Conservation (phyloP, 257 asterid genomes). For the Agastache rugosa region DNA sequence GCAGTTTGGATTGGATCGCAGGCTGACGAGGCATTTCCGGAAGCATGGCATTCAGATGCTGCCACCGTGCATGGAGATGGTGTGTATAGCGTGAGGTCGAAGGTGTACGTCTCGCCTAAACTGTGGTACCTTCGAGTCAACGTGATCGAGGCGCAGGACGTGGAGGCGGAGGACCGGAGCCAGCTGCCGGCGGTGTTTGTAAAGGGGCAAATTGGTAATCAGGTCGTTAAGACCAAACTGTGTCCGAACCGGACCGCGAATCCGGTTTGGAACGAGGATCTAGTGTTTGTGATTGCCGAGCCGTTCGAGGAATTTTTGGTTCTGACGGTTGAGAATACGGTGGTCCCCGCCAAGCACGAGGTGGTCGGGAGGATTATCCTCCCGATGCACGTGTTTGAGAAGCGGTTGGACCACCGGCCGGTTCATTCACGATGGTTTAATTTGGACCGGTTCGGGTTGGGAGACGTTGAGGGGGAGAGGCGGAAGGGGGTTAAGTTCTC, state of each 20-base stretch:
- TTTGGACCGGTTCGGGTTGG: constrained; percentile 61
- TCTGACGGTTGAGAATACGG: constrained; percentile 56
- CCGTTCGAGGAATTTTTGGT: constrained; percentile 75
- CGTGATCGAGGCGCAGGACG: constrained; percentile 79
- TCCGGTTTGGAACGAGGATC: constrained; percentile 82
- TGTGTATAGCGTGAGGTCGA: constrained; percentile 63
- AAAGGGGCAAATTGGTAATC: constrained; percentile 77
- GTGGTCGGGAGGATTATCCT: constrained; percentile 57
- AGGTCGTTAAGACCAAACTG: constrained; percentile 58
- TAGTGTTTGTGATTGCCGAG: constrained; percentile 74
- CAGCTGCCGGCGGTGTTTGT: constrained; percentile 66
- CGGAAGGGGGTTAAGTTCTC: constrained; percentile 64
- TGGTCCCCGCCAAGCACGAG: constrained; percentile 58
- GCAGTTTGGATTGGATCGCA: constrained; percentile 88
- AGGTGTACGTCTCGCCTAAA: constrained; percentile 79
- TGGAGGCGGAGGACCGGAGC: constrained; percentile 57
- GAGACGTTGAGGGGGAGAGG: constrained; percentile 62
- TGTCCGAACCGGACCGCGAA: constrained; percentile 54
- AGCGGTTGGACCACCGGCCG: constrained; percentile 65
- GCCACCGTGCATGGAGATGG: constrained; percentile 70
- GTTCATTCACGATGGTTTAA: constrained; percentile 75
- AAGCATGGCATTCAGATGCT: constrained; percentile 81
- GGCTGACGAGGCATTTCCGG: constrained; percentile 80
- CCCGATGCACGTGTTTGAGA: constrained; percentile 60
- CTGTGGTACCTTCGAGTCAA: constrained; percentile 78